Evolutionary conservation across 2,329 filamentous ascomycete species (phyloP), one percentile per base, ranked within the genome.

Genomic region (Diplodia seriata): DNA sequence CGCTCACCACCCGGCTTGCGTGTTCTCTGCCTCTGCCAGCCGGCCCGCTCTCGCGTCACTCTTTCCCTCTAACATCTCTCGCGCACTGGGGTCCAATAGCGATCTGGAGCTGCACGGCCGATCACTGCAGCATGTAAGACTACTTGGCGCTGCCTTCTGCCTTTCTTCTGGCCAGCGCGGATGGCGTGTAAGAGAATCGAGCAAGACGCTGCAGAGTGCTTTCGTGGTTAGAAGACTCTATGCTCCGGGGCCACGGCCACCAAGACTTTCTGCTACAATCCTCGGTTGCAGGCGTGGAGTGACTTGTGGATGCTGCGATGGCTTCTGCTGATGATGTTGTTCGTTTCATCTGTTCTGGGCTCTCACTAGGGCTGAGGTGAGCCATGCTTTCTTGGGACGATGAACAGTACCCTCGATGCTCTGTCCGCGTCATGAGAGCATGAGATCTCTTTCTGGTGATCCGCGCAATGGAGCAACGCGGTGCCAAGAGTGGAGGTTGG

Each of bases 1-100:
- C 23, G 57, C 57, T 62, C 57, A 62, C 57, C 43, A 62, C 40
- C 54, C 57, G 57, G 57, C 57, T 62, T 62, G 57, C 57, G 57
- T 43, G 57, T 49, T 62, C 57, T 62, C n/a, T 14, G 43, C 43
- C 12, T 20, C 40, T 62, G 57, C 57, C 57, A 43, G 26, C 57
- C 36, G 15, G 23, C 40, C 40, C 47, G 57, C 57, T 62, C 57
- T 62, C 57, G 26, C 26, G 43, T 62, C 40, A 59, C 38, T 59
- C 54, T 38, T 59, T 26, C 15, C 23, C 20, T 11, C 38, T 9
- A 29, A 15, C 23, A 18, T 26, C 23, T 20, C 26, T 59, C 29
- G 40, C 36, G 14, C 5, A 8, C n/a, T 18, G 31, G 57, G 36
- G 47, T n/a, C 57, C 57, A 62, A 62, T 62, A 40, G 23, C 18